Conservation (phyloP, 495 filamentous ascomycete species). For the Neurospora cerealis region DNA sequence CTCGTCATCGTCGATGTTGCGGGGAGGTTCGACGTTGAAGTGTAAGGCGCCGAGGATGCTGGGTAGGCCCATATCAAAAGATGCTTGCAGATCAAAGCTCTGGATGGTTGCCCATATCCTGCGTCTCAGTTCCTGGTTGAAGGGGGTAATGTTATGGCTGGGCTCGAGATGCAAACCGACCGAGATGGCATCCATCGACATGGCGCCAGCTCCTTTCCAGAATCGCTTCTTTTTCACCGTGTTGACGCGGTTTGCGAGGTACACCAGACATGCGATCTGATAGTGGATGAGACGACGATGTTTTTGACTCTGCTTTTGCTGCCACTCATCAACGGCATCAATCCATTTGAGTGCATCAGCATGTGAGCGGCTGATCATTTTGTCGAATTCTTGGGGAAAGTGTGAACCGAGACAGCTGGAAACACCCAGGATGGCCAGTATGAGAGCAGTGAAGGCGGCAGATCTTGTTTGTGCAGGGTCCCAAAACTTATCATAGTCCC, state of each 20-base stretch:
- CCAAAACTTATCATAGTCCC: constrained; percentile 37
- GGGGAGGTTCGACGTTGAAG: constrained; percentile 27
- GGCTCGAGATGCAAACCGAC: constrained; percentile 50
- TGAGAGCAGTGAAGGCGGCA: constrained; percentile 37
- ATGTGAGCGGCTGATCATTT: constrained; percentile 24
- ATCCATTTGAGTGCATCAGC: constrained; percentile 29
- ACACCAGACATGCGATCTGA: constrained; percentile 34
- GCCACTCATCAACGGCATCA: constrained; percentile 27
- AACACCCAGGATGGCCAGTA: constrained; percentile 32
- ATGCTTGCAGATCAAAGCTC: constrained; percentile 49
- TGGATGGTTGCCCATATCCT: constrained; percentile 56
- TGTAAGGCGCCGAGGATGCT: constrained; percentile 30
- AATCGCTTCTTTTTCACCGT: constrained; percentile 39
- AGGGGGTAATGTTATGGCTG: constrained; percentile 28
- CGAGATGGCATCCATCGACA: constrained; percentile 46
- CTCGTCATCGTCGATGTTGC: constrained; percentile 35
- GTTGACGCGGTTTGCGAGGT: constrained; percentile 35
- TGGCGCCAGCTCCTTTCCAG: constrained; percentile 44
- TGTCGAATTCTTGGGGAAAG: constrained; percentile 23
- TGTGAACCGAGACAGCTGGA: constrained; percentile 27
- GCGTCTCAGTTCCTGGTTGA: constrained; percentile 54
- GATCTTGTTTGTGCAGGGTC: constrained; percentile 25
- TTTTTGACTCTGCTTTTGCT: constrained; percentile 29
- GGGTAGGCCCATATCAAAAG: constrained; percentile 49
- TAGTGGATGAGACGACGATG: constrained; percentile 35